A percentile compares a stretch with the other conserved stretches of the same genome.
These are phyloP conservation scores for Dendrobium huoshanense DNA, from an alignment of 106 monocot species.

Conservation along the genomic window DNA sequence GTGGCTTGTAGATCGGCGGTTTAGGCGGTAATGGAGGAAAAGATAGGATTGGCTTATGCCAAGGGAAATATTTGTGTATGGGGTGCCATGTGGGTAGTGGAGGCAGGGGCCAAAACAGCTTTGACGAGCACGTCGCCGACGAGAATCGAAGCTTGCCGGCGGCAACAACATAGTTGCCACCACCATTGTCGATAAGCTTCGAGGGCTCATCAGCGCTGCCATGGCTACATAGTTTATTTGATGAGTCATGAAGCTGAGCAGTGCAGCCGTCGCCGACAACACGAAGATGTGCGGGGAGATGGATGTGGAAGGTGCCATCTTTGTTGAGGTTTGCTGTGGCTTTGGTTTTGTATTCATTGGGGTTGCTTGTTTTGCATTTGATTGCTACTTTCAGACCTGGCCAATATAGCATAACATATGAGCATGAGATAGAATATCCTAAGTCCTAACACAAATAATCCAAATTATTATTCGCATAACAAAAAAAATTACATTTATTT, in stretches of 20 bases:
- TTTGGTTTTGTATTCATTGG: neutral
- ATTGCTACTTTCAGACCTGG: neutral
- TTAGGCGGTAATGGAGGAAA: neutral
- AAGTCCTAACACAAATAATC: no score
- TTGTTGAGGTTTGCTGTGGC: neutral
- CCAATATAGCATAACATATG: no score
- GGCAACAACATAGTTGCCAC: neutral
- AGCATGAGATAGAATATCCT: no score
- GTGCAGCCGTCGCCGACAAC: neutral
- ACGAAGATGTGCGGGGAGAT: neutral
- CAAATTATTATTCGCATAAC: no score
- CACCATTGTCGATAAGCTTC: neutral
- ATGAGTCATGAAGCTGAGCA: constrained; percentile 7
- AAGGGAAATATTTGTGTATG: constrained; percentile 3
- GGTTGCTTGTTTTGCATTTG: neutral
- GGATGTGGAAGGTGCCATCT: constrained; percentile 1
- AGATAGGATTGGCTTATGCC: neutral
- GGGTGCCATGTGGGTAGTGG: constrained; percentile 1
- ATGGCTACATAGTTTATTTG: neutral
- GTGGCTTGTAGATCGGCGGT: neutral
- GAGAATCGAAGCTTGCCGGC: neutral
- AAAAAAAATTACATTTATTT: no score
- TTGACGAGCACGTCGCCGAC: neutral
- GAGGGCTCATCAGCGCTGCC: neutral
- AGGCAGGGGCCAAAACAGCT: neutral